Percentiles rank a stretch among this genome's conserved stretches.
These are phyloP conservation scores for Ophiostoma australiae DNA, from an alignment of 2,329 filamentous ascomycete genomes.

Conservation along the genomic window DNA sequence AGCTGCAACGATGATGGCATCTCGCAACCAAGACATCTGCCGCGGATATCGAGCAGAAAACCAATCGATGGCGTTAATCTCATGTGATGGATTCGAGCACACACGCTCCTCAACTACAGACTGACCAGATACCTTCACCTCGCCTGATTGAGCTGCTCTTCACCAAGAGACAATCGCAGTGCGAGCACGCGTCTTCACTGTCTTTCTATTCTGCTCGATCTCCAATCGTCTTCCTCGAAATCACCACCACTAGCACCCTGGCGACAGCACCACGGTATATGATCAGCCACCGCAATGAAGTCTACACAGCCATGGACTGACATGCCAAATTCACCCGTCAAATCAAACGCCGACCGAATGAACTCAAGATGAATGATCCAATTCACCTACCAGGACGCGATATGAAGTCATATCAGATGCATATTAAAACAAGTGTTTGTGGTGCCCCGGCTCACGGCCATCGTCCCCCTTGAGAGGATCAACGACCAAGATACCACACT, in stretches of 20 bases:
- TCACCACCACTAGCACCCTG: not conserved
- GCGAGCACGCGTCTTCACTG: not conserved
- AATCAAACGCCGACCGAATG: too few relatives aligned
- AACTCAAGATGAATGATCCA: not conserved
- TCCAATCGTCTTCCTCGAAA: too few relatives aligned
- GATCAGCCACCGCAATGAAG: not conserved
- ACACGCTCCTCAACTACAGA: not conserved
- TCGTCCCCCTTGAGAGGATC: not conserved
- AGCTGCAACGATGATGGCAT: not conserved
- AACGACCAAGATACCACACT: not conserved
- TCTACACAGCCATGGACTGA: not conserved
- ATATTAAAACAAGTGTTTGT: not conserved
- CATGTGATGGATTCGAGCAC: not conserved
- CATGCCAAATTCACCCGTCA: too few relatives aligned
- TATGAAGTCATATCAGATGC: not conserved
- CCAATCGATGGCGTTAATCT: not conserved
- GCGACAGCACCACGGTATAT: too few relatives aligned
- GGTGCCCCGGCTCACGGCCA: not conserved
- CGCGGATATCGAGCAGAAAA: not conserved
- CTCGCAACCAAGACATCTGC: not conserved
- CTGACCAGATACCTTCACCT: not conserved
- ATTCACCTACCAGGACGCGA: not conserved
- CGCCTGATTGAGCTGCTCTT: not conserved
- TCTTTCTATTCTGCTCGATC: not conserved
- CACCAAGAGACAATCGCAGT: not conserved